Percentiles rank a stretch among this genome's conserved stretches.
Conservation (phyloP, 2,329 filamentous ascomycete species). For the Clarireedia homoeocarpa region DNA sequence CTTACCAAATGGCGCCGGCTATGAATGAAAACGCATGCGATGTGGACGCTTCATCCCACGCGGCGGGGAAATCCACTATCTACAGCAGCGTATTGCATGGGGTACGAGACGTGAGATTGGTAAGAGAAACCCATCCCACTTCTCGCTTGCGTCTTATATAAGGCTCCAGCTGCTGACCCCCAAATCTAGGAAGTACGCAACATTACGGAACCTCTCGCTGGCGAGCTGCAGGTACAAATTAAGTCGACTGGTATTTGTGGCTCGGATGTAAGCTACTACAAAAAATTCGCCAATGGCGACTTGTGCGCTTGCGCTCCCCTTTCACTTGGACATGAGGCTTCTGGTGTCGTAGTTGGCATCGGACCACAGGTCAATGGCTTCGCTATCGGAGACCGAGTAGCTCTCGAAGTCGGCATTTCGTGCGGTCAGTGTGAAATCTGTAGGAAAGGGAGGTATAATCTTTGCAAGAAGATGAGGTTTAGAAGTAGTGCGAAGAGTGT, state of each 20-base stretch:
- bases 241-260: conserved; percentile 62
- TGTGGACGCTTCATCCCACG: conserved; percentile 9
- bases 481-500: conserved; percentile 54
- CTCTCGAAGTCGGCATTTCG: conserved; percentile 86
- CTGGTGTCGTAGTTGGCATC: conserved; percentile 48
- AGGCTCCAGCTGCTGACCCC: neutral
- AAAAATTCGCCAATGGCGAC: conserved; percentile 64
- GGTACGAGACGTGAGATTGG: conserved; percentile 48
- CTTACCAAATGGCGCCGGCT: conserved; percentile 19
- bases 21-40: neutral
- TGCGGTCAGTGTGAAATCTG: conserved; percentile 87
- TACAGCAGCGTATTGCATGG: conserved; percentile 51
- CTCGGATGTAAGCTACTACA: conserved; percentile 64
- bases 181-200: conserved; percentile 40
- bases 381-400: conserved; percentile 48
- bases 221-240: conserved; percentile 57
- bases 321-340: conserved; percentile 56
- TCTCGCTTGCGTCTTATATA: neutral
- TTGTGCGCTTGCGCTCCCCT: conserved; percentile 58
- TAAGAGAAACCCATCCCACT: conserved; percentile 30
- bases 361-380: conserved; percentile 46
- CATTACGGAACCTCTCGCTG: conserved; percentile 34
- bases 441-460: conserved; percentile 70
- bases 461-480: conserved; percentile 55
- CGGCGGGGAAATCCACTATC: conserved; percentile 27